Base-by-base conservation (phyloP, 768 basidiomycete genomes). In the Suillus luteus region DNA sequence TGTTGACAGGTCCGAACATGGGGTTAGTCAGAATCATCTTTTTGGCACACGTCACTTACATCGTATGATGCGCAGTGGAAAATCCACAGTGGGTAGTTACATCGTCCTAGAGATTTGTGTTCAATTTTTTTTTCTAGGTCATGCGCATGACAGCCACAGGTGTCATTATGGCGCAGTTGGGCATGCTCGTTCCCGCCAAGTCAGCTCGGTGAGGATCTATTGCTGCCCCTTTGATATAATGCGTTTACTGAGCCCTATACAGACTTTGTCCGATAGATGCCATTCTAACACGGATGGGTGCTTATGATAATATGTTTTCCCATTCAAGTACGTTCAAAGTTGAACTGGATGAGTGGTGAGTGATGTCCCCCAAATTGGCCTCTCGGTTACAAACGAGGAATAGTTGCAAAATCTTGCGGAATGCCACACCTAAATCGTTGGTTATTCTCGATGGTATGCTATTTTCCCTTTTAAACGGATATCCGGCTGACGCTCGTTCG, bases 61-160 rank as follows among this genome's bases (percentile, higher is more conserved):
- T 6, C 5, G 31, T 24, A 22, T 57, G n/a, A 41, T 37, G 62
- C 61, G 61, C 67, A 91, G 89, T 60, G 91, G 91, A 60, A 92
- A 93, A 75, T 91, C 89, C 38, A 93, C 91, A 51, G 86, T 88
- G 70, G 70, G 78, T 67, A 43, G 14, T 31, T 40, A 27, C 43
- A 55, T 19, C 2, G 59, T 31, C 17, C 12, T 33, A 22, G 35
- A 22, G 37, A 33, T n/a, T n/a, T 12, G 6, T 55, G 27, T 63
- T 2, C 12, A 14, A n/a, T n/a, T 37, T 57, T 66, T 57, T 59
- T 43, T 33, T 19, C 49, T 71, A 92, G 84, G 84, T 87, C 3
- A 93, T 97, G 88, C 87, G 97, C 52, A 98, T 97, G 96, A 96
- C 96, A 15, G 95, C 96, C 22, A 86, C 91, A 1, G 96, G 93